These are phyloP conservation scores for Fomitopsis betulina DNA, from an alignment of 1,284 basidiomycete species.

Conservation along the genomic window DNA sequence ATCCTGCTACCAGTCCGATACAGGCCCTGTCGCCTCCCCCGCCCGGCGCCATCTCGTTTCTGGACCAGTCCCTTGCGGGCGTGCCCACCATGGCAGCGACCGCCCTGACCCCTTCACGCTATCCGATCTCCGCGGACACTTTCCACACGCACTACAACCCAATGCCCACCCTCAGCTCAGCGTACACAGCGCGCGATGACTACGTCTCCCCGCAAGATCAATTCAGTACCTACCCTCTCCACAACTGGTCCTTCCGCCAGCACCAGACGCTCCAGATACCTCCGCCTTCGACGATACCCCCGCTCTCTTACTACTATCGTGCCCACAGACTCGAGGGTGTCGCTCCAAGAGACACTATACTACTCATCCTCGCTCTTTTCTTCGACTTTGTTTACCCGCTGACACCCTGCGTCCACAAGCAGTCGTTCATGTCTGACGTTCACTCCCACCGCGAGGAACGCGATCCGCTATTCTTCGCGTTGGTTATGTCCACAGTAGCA, in stretches of 20 bases:
- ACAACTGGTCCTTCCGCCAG: slow-evolving; percentile 70
- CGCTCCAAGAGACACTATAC: slow-evolving; percentile 71
- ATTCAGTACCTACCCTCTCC: slow-evolving; percentile 59
- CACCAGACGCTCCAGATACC: slow-evolving; percentile 47
- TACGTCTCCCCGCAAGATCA: slow-evolving; percentile 44
- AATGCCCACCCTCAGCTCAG: slow-evolving; percentile 33
- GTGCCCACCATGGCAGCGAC: slow-evolving; percentile 35
- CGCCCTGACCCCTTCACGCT: slow-evolving; percentile 59
- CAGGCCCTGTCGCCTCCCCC: slow-evolving; percentile 38
- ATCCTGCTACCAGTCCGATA: slow-evolving; percentile 43
- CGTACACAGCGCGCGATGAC: slow-evolving; percentile 27
- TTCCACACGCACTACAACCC: slow-evolving; percentile 51
- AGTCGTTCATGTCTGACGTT: slow-evolving; percentile 83
- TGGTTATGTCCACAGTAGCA: slow-evolving; percentile 82
- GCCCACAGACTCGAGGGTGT: slow-evolving; percentile 71
- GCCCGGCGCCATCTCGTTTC: slow-evolving; percentile 43
- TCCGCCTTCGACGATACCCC: slow-evolving; percentile 53
- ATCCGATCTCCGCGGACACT: slow-evolving; percentile 66
- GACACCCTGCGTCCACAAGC: slow-evolving; percentile 78
- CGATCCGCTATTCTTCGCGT: slow-evolving; percentile 81
- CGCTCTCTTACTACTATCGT: slow-evolving; percentile 65
- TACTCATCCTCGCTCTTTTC: slow-evolving; percentile 77
- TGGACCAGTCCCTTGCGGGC: slow-evolving; percentile 45
- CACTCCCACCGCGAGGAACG: slow-evolving; percentile 72
- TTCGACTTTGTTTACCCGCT: slow-evolving; percentile 88